These are phyloP conservation scores for Rhodamnia rubescens DNA, from an alignment of 345 rosid genomes.

Conservation along the genomic window DNA sequence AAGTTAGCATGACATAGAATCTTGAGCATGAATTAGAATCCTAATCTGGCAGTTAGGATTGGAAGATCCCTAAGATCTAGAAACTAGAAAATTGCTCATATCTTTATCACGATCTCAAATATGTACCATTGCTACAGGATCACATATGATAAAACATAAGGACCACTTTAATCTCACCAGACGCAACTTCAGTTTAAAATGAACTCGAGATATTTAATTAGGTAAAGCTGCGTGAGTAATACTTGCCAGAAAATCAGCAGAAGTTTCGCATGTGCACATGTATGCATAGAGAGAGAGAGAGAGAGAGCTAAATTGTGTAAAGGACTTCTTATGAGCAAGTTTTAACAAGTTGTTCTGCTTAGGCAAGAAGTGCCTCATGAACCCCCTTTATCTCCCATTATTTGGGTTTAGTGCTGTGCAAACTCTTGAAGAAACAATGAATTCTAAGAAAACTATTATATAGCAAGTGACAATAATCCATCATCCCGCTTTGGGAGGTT, in stretches of 20 bases:
- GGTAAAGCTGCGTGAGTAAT: too few species aligned
- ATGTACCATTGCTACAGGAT: background rate
- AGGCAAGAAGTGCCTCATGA: background rate
- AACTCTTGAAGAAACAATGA: background rate
- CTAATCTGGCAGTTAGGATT: background rate
- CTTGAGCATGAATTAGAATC: background rate
- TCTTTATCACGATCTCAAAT: background rate
- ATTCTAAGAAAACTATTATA: background rate
- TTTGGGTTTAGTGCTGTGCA: background rate
- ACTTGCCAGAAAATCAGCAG: too few species aligned
- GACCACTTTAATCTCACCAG: background rate
- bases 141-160: background rate
- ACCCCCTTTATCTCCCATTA: background rate
- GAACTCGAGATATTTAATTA: background rate
- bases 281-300: too few species aligned
- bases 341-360: background rate
- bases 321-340: background rate
- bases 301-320: background rate
- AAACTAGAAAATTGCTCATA: background rate
- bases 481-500: background rate
- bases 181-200: background rate
- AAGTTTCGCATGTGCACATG: too few species aligned
- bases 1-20: background rate
- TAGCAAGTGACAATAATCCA: background rate
- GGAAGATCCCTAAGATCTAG: background rate